A percentile compares a stretch with the other conserved stretches of the same genome.
phyloP scores from a whole-genome alignment of 352 stramenopile genomes.

The Phytopythium mirpurense region DNA sequence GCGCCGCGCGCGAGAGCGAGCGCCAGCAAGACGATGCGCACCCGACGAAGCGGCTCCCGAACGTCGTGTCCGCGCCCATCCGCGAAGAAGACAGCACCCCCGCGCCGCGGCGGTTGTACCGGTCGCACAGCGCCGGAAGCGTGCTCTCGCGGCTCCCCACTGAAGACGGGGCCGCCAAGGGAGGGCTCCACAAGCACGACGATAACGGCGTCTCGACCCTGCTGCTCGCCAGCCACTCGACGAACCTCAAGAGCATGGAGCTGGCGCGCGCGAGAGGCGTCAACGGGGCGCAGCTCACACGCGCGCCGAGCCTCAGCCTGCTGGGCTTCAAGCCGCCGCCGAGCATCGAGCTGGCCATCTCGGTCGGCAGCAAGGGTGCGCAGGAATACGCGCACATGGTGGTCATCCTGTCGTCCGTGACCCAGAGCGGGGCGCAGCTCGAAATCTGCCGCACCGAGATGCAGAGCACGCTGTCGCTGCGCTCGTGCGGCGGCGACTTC shows the following conservation, averaged over 20 bases:
- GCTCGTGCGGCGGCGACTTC: slow-evolving; percentile 65
- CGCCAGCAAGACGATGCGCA: slow-evolving; percentile 29
- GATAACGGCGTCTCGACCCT: slow-evolving; percentile 36
- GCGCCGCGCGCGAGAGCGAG: slow-evolving; percentile 32
- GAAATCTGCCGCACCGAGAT: slow-evolving; percentile 80
- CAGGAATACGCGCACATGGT: slow-evolving; percentile 74
- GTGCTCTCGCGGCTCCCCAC: slow-evolving; percentile 41
- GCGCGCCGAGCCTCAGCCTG: slow-evolving; percentile 62
- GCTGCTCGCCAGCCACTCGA: slow-evolving; percentile 16
- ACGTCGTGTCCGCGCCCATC: slow-evolving; percentile 18
- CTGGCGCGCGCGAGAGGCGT: neutral
- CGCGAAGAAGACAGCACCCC: slow-evolving; percentile 22
- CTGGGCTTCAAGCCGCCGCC: slow-evolving; percentile 51
- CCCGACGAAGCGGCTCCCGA: slow-evolving; percentile 40
- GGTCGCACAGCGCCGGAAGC: slow-evolving; percentile 64
- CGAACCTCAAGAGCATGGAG: slow-evolving; percentile 11
- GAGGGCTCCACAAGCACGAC: slow-evolving; percentile 17
- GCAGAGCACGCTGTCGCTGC: slow-evolving; percentile 57
- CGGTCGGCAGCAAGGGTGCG: slow-evolving; percentile 59
- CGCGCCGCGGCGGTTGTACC: slow-evolving; percentile 22
- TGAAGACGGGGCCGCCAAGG: slow-evolving; percentile 11
- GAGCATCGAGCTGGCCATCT: slow-evolving; percentile 70
- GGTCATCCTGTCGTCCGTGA: slow-evolving; percentile 57
- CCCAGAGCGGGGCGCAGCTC: slow-evolving; percentile 34
- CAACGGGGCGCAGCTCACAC: slow-evolving; percentile 19